Evolutionary conservation across 2,329 filamentous ascomycete species (phyloP).

Genomic region (Colletotrichum echinochloae): DNA sequence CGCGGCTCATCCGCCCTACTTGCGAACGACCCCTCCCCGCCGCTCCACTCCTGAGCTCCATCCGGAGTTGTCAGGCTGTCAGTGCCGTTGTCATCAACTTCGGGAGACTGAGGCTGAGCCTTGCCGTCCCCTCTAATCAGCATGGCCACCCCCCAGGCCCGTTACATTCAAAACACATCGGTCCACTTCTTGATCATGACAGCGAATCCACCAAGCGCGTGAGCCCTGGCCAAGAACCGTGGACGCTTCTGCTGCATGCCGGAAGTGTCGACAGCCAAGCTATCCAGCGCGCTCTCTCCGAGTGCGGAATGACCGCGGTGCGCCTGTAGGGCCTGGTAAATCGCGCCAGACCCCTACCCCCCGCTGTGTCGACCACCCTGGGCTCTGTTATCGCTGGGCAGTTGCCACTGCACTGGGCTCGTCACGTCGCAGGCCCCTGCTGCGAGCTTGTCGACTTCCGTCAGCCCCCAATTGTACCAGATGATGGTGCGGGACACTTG

Average conservation of each 20-base stretch:
- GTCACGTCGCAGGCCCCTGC: slow-evolving; percentile 20
- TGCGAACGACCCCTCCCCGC: background rate
- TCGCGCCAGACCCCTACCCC: slow-evolving; percentile 2
- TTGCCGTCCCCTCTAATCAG: background rate
- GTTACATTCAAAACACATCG: slow-evolving; percentile 27
- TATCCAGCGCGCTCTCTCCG: background rate
- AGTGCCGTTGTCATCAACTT: slow-evolving; percentile 19
- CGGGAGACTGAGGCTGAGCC: slow-evolving; percentile 17
- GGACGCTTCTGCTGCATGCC: slow-evolving; percentile 17
- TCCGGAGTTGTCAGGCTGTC: slow-evolving; percentile 14
- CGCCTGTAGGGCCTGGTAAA: background rate
- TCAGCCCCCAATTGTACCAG: slow-evolving; percentile 1
- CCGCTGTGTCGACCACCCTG: slow-evolving; percentile 4
- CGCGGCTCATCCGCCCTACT: slow-evolving; percentile 13
- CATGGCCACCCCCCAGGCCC: slow-evolving; percentile 17
- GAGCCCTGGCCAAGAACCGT: slow-evolving; percentile 14
- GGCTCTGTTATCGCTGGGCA: slow-evolving; percentile 7
- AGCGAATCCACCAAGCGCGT: slow-evolving; percentile 10
- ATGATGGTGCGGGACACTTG: background rate
- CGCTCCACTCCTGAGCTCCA: slow-evolving; percentile 12
- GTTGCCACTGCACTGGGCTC: background rate
- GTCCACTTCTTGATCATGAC: background rate
- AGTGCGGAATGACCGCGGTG: background rate
- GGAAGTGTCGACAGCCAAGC: slow-evolving; percentile 23
- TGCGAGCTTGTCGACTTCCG: slow-evolving; percentile 5